phyloP scores from a whole-genome alignment of 768 basidiomycete genomes.

The Tylopilus sp. region DNA sequence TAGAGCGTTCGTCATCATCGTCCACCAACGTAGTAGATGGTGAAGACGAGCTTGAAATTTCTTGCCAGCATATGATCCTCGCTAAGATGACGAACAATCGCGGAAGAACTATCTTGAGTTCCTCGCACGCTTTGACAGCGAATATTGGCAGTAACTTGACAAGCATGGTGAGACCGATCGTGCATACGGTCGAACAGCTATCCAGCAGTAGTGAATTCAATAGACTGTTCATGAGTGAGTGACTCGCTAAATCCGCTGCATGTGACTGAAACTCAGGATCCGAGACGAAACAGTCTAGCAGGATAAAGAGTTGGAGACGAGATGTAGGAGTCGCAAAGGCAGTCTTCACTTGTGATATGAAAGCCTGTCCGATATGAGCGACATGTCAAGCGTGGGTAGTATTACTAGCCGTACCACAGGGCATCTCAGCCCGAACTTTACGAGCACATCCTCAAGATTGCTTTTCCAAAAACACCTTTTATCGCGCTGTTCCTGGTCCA shows the following conservation, averaged over 20 bases:
- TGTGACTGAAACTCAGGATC: slow-evolving; percentile 48
- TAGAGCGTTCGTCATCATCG: slow-evolving; percentile 15
- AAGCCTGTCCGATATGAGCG: slow-evolving; percentile 44
- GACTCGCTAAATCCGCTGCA: slow-evolving; percentile 50
- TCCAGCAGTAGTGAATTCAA: slow-evolving; percentile 69
- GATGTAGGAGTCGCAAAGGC: slow-evolving; percentile 59
- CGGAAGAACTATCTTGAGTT: slow-evolving; percentile 60
- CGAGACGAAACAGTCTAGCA: slow-evolving; percentile 63
- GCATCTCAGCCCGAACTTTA: slow-evolving; percentile 57
- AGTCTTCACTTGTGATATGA: slow-evolving; percentile 62
- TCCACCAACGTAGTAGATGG: slow-evolving; percentile 36
- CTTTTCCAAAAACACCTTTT: slow-evolving; percentile 66
- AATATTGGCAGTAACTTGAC: slow-evolving; percentile 73
- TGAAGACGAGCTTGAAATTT: slow-evolving; percentile 36
- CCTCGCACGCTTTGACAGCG: slow-evolving; percentile 56
- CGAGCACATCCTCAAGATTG: slow-evolving; percentile 73
- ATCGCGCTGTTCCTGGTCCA: slow-evolving; percentile 60
- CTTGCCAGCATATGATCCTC: slow-evolving; percentile 73
- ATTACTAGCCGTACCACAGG: slow-evolving; percentile 53
- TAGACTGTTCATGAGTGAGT: slow-evolving; percentile 63
- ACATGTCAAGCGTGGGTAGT: slow-evolving; percentile 3
- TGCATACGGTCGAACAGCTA: slow-evolving; percentile 68
- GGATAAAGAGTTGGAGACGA: slow-evolving; percentile 65
- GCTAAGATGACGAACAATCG: slow-evolving; percentile 64
- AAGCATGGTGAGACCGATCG: slow-evolving; percentile 58